Evolutionary conservation across 208 protist species (phyloP).

Genomic region (Zelonia costaricensis): DNA sequence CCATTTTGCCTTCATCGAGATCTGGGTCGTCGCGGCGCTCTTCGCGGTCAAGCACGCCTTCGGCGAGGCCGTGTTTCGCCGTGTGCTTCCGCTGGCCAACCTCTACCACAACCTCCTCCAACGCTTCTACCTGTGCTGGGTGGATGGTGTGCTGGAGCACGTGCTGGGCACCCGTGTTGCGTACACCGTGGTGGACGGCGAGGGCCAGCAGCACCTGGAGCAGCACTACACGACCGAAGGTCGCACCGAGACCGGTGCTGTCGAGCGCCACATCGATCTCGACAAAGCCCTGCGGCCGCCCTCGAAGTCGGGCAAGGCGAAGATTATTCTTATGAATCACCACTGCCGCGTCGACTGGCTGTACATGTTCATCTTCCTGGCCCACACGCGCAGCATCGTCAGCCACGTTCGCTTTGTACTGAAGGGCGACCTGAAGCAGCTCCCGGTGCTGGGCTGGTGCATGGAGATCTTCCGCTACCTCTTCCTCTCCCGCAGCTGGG

Average conservation of each 20-base stretch:
- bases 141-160: conserved; percentile 52
- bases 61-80: conserved; percentile 5
- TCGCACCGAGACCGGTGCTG: conserved; percentile 2
- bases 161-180: conserved; percentile 51
- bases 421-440: conserved; percentile 48
- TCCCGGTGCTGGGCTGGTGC: conserved; percentile 73
- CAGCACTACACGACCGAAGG: conserved; percentile 14
- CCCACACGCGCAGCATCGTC: conserved; percentile 28
- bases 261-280: conserved; percentile 21
- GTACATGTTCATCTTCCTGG: conserved; percentile 49
- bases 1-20: conserved; percentile 22
- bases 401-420: conserved; percentile 65
- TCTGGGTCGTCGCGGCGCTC: conserved; percentile 27
- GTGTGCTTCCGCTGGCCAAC: conserved; percentile 30
- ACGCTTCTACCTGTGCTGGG: conserved; percentile 43
- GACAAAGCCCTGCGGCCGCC: conserved; percentile 32
- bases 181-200: conserved; percentile 68
- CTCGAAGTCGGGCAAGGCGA: conserved; percentile 59
- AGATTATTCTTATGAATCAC: conserved; percentile 89
- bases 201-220: conserved; percentile 41
- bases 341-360: conserved; percentile 82
- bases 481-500: conserved; percentile 84
- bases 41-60: conserved; percentile 35
- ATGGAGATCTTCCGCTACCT: conserved; percentile 86
- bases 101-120: conserved; percentile 35